Evolutionary conservation across 2,329 filamentous ascomycete genomes (phyloP), one percentile per base, ranked within the genome.

Genomic region (Phoma herbarum): DNA sequence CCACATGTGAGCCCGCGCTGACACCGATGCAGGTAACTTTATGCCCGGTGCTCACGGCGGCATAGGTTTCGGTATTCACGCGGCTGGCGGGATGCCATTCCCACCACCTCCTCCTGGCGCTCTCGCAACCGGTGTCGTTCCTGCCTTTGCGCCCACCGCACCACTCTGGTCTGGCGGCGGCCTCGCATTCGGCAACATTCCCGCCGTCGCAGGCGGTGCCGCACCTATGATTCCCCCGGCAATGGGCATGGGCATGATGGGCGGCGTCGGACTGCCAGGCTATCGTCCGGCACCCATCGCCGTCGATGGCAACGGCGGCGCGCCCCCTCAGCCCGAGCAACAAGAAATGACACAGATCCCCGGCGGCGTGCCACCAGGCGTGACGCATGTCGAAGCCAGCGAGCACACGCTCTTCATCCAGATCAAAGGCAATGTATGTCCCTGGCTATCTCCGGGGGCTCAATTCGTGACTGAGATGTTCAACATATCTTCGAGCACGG

Each of bases 371-470:
- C 67, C 72, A 0, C 59, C 69, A 0, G 73, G 73, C 4, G 68
- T 64, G 0, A 71, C 72, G 8, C 62, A 69, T 12, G 56, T 75
- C 29, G 70, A 74, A 33, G 51, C 72, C 2, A 52, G 53, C 0
- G 65, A 70, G 42, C 69, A 73, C 50, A 66, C 67, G 12, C 66
- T 75, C 29, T 59, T 71, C 33, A 58, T 68, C n/a, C 61, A 66
- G 37, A 66, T 76, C 55, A 71, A 71, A 45, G 66, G 66, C 16
- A 67, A 69, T 7, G 53, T 68, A 20, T 70, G 65, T 46, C 74
- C 73, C 1, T 76, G 74, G 74, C 52, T 71, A 4, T 69, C 66
- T 42, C 68, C 69, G 5, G 67, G 68, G 1, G 61, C 66, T 22
- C 58, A 60, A 29, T 64, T 75, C 44, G 52, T 63, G n/a, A 51